Conservation (phyloP, 805 yeast species). For the Dipodascus albidus region DNA sequence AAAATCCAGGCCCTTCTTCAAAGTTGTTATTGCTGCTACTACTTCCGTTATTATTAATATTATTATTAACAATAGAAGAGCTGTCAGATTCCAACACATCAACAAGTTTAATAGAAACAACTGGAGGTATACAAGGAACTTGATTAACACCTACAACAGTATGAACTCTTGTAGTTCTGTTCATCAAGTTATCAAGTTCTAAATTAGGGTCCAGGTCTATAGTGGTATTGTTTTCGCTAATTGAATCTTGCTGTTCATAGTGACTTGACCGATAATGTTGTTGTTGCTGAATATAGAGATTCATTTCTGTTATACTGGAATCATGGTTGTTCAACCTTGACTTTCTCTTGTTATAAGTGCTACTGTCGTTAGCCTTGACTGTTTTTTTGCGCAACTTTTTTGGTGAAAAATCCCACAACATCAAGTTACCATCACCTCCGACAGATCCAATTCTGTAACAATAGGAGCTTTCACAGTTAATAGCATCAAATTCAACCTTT, state of each 20-base stretch:
- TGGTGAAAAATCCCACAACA: constrained; percentile 45
- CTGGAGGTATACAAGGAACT: not conserved
- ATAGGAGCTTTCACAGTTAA: constrained; percentile 22
- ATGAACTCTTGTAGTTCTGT: not conserved
- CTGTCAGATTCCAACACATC: not conserved
- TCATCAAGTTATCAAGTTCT: not conserved
- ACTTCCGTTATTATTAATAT: too few relatives aligned
- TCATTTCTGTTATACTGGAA: not conserved
- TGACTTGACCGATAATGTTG: not conserved
- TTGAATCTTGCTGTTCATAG: not conserved
- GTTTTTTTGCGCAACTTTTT: constrained; percentile 24
- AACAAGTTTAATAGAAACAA: not conserved
- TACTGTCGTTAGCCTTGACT: not conserved
- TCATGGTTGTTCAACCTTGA: not conserved
- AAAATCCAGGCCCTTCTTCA: not conserved
- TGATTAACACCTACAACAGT: not conserved
- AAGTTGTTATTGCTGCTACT: too few relatives aligned
- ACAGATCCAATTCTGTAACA: constrained; percentile 40
- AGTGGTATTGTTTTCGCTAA: not conserved
- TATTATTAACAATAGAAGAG: not conserved
- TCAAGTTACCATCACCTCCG: constrained; percentile 44
- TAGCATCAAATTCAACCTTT: constrained; percentile 34
- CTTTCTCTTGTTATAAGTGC: not conserved
- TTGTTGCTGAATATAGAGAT: not conserved
- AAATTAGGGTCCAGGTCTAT: not conserved